phyloP scores from a whole-genome alignment of 1,284 basidiomycete species.

The Rhodotorula sp. region DNA sequence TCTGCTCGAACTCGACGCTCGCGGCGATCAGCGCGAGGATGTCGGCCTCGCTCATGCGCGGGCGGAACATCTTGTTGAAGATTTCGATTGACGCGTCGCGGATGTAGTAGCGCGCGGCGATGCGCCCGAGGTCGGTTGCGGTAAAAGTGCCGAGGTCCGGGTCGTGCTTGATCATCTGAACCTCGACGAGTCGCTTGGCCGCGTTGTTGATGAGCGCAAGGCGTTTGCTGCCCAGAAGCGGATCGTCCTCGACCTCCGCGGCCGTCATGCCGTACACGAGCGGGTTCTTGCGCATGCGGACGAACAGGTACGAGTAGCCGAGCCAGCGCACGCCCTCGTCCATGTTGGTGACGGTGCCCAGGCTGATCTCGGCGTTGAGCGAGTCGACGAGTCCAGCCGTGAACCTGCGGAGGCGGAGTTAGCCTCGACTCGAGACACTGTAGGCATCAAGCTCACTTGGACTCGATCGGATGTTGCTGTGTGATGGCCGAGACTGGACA shows the following conservation, averaged over 20 bases:
- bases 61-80: conserved; percentile 79
- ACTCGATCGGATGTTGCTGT: conserved; percentile 86
- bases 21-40: conserved; percentile 80
- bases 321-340: conserved; percentile 92
- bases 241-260: conserved; percentile 73
- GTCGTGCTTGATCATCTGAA: conserved; percentile 83
- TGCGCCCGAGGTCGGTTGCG: conserved; percentile 85
- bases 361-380: conserved; percentile 91
- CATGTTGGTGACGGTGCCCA: conserved; percentile 89
- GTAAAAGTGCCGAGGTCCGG: conserved; percentile 63
- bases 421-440: too few species aligned
- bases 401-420: conserved; percentile 61
- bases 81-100: conserved; percentile 81
- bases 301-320: conserved; percentile 95
- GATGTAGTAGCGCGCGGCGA: conserved; percentile 97
- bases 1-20: conserved; percentile 96
- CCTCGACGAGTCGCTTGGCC: conserved; percentile 69
- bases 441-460: conserved; percentile 62
- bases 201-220: conserved; percentile 70
- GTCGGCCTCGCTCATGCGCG: conserved; percentile 92
- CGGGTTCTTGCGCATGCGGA: conserved; percentile 92
- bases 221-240: conserved; percentile 72
- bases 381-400: conserved; percentile 83
- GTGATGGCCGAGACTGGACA: conserved; percentile 41
- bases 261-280: conserved; percentile 84